Conservation (phyloP, 129 eudicot species). For the Logfia minima region DNA sequence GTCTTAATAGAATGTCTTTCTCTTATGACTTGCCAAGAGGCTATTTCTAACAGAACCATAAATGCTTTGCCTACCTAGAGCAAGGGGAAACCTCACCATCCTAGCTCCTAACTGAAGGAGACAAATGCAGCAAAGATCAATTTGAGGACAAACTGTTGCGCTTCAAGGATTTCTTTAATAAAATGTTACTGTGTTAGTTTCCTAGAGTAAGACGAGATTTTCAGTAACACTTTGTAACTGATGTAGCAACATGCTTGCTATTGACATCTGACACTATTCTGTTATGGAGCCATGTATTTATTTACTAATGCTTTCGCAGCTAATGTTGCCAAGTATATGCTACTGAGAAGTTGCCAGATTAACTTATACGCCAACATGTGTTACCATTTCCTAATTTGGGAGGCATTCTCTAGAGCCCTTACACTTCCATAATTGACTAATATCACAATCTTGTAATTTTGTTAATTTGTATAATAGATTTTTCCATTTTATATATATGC, state of each 20-base stretch:
- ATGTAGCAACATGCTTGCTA: not conserved
- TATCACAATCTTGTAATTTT: not conserved
- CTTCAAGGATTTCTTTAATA: not conserved
- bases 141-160: not conserved
- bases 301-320: not conserved
- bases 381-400: not conserved
- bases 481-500: not conserved
- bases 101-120: not conserved
- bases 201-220: not conserved
- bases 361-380: not conserved
- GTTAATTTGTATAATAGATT: not conserved
- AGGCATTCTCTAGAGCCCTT: not conserved
- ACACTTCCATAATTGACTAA: not conserved
- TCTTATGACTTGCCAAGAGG: not conserved
- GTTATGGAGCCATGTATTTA: not conserved
- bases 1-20: not conserved
- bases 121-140: not conserved
- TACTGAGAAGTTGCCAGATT: not conserved
- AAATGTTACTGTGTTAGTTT: not conserved
- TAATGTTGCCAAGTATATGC: not conserved
- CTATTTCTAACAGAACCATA: not conserved
- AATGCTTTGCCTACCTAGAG: not conserved
- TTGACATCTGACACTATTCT: conserved; percentile 2
- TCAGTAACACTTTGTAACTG: not conserved
- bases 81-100: not conserved